Base-by-base conservation (phyloP, 441 rosid species). In the Bruguiera hainesii region DNA sequence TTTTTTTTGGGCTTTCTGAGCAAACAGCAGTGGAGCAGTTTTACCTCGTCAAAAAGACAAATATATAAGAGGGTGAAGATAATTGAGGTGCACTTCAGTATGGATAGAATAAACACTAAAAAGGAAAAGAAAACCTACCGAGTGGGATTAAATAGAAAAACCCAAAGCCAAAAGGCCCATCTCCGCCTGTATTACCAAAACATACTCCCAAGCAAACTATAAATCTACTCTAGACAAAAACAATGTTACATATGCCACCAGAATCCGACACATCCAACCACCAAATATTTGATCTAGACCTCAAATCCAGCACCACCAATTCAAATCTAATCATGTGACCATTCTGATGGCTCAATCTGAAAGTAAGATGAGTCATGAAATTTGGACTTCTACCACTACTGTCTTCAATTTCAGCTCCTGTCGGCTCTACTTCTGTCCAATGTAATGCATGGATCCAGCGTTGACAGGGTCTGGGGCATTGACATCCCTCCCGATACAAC, bases 401-500 rank as follows among this genome's bases (percentile, higher is more conserved):
- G 28, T 66, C 74, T 73, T 78, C 60, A 56, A 21, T 29, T 72
- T 87, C 79, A 87, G 79, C 77, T 83, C 84, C 84, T 81, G 81
- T 76, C 75, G 5, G 74, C 56, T 83, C 89, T 85, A 82, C 84
- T 89, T 80, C 92, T 86, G 62, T 90, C 91, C 56, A 79, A 70
- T 56, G 83, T 72, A 68, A 57, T 62, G 68, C 82, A 74, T 19
- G 82, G 67, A 71, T 89, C 97, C 69, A 90, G 69, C 1, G 94
- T 85, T 7, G 98, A 79, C 21, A 96, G 85, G 69, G 88, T 80
- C 78, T 90, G 98, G 2, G 99, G 99, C 96, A 95, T 90, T 1
- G 98, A 92, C 99, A 95, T 89, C 52, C 99, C 99, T 49, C 96
- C 98, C 0, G 98, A 96, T 28, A 95, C 98, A 13, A 92, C 95